Evolutionary conservation across 2,329 filamentous ascomycete species (phyloP).

Genomic region (Colletotrichum sp.): DNA sequence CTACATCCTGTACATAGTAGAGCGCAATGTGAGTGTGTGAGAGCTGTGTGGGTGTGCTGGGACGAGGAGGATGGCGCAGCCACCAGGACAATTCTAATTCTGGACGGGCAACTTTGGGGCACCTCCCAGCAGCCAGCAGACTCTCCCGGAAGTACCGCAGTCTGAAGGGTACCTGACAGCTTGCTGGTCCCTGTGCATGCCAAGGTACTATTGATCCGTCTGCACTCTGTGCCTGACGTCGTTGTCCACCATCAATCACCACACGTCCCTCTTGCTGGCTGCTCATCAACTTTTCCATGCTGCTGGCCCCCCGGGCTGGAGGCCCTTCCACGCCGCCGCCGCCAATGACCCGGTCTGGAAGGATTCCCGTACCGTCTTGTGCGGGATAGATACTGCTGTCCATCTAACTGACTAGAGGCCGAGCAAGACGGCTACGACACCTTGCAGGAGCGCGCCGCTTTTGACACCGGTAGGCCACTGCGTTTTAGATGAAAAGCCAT

Average conservation of each 20-base stretch:
- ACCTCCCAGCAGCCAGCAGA: not conserved
- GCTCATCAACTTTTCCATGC: not conserved
- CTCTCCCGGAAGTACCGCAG: conserved; percentile 17
- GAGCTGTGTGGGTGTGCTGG: not conserved
- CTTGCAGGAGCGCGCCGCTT: conserved; percentile 6
- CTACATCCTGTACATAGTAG: not conserved
- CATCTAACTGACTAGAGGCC: not conserved
- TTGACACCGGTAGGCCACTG: not conserved
- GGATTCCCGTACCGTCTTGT: conserved; percentile 1
- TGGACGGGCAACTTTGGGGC: conserved; percentile 24
- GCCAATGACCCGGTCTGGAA: not conserved
- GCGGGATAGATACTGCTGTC: not conserved
- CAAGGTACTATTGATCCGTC: not conserved
- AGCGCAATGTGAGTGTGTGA: not conserved
- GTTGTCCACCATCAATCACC: not conserved
- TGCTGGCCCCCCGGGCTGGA: not conserved
- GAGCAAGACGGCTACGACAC: conserved; percentile 11
- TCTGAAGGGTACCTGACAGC: conserved; percentile 13
- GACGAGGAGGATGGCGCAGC: conserved; percentile 36
- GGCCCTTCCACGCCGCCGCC: conserved; percentile 2
- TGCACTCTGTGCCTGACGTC: conserved; percentile 7
- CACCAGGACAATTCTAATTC: conserved; percentile 43
- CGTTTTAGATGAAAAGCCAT: not conserved
- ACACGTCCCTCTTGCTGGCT: not conserved
- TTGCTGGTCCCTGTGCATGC: conserved; percentile 1